Percentiles rank a stretch among this genome's conserved stretches.
phyloP scores from a whole-genome alignment of 768 basidiomycete genomes.

The Psilocybe tampanensis region DNA sequence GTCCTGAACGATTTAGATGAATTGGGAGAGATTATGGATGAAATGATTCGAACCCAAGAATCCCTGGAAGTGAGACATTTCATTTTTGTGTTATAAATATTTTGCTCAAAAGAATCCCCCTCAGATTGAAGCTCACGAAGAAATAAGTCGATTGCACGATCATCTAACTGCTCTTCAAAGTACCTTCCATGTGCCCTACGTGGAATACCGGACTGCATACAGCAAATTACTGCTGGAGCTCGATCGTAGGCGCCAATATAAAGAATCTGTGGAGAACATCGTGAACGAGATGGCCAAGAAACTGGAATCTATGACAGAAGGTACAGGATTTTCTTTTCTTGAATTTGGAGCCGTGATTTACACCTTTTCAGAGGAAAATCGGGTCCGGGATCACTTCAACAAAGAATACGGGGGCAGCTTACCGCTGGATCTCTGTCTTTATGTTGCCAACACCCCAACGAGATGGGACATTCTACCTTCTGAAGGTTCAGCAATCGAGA shows the following conservation, averaged over 20 bases:
- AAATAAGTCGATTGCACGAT: slow-evolving; percentile 57
- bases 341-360: background rate
- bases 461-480: slow-evolving; percentile 68
- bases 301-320: slow-evolving; percentile 65
- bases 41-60: slow-evolving; percentile 74
- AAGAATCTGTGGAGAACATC: slow-evolving; percentile 65
- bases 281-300: slow-evolving; percentile 68
- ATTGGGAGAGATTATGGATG: slow-evolving; percentile 77
- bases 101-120: no score
- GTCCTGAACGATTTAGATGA: slow-evolving; percentile 72
- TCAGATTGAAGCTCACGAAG: slow-evolving; percentile 54
- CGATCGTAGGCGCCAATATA: slow-evolving; percentile 64
- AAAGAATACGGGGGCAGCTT: slow-evolving; percentile 71
- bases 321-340: slow-evolving; percentile 36
- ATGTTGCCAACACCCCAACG: slow-evolving; percentile 74
- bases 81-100: background rate
- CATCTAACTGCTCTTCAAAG: slow-evolving; percentile 60
- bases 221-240: slow-evolving; percentile 76
- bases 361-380: slow-evolving; percentile 61
- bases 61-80: slow-evolving; percentile 55
- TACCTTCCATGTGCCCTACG: slow-evolving; percentile 65
- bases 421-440: slow-evolving; percentile 80
- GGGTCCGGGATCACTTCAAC: slow-evolving; percentile 68
- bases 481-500: slow-evolving; percentile 56
- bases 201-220: slow-evolving; percentile 73